Evolutionary conservation across 345 rosid species (phyloP).

Genomic region (Cardamine chenopodiifolia): DNA sequence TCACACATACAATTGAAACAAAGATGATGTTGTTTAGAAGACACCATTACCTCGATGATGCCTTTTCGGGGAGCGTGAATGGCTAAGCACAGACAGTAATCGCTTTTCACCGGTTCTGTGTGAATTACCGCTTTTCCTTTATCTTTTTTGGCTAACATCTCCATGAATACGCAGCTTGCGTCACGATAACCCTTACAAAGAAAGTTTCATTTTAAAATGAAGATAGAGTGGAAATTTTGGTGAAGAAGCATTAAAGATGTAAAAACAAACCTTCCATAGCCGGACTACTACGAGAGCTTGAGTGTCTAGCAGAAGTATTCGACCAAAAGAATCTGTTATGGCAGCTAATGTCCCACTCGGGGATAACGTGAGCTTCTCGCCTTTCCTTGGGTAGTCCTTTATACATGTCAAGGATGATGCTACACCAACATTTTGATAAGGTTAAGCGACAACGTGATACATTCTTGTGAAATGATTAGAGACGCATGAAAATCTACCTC

Average conservation of each 20-base stretch:
- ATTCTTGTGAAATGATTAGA: constrained; percentile 11
- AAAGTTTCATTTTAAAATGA: constrained; percentile 2
- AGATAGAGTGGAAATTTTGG: neutral
- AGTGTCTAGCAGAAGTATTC: constrained; percentile 90
- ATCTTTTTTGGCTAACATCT: constrained; percentile 75
- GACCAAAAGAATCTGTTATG: constrained; percentile 96
- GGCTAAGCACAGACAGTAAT: constrained; percentile 90
- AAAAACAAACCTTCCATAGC: constrained; percentile 79
- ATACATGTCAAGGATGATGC: constrained; percentile 95
- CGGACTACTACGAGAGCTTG: constrained; percentile 95
- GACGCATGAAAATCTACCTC: constrained; percentile 54
- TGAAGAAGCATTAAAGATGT: neutral
- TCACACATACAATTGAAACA: neutral
- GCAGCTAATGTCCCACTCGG: constrained; percentile 99
- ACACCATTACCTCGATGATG: constrained; percentile 68
- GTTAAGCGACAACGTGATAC: neutral
- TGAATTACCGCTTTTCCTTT: constrained; percentile 50
- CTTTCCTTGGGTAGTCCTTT: constrained; percentile 94
- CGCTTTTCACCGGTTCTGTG: constrained; percentile 66
- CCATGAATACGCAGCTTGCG: constrained; percentile 91
- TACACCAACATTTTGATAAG: constrained; percentile 46
- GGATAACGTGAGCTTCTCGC: constrained; percentile 82
- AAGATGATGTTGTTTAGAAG: neutral
- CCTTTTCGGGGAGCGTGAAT: constrained; percentile 98
- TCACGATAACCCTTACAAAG: constrained; percentile 84